Base-by-base conservation (phyloP, 495 filamentous ascomycete species). In the Sordaria brevicollis region DNA sequence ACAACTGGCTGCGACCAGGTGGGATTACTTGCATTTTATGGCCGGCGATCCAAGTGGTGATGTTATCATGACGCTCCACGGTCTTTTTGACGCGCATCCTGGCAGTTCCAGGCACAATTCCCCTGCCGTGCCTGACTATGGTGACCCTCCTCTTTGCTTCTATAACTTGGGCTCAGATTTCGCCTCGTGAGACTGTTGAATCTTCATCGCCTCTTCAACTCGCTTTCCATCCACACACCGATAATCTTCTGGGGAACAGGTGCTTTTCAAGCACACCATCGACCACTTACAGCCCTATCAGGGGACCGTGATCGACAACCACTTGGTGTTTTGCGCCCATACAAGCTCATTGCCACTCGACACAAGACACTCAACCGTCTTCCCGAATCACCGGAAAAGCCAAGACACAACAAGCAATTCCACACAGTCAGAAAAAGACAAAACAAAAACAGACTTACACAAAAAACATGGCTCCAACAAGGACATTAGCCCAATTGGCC, bases 391-490 rank as follows among this genome's bases (percentile, higher is more conserved):
- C n/a, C 41, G 19, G 41, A 25, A 54, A 11, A 54, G 19, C 10
- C 9, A 8, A n/a, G 19, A 54, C 9, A 19, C 19, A 19, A 54
- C 19, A 25, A 54, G 43, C 10, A 49, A 21, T 49, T 19, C 19
- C 43, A 54, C 19, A 49, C 41, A 49, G 41, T 25, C 41, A 49
- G 19, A 49, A 49, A 54, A 5, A 13, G 19, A 25, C 19, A 54
- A 49, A 54, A n/a, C n/a, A n/a, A n/a, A n/a, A n/a, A n/a, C n/a
- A n/a, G n/a, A n/a, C n/a, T n/a, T n/a, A n/a, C n/a, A n/a, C n/a
- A n/a, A n/a, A n/a, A n/a, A 68, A n/a, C 17, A 69, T 74, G 74
- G 73, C 74, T 57, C 76, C 76, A 72, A 74, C 76, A n/a, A 67
- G 37, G 36, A 76, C 75, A 8, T 49, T 74, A 38, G 67, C 75